Evolutionary conservation across 2,329 filamentous ascomycete genomes (phyloP).

Genomic region (Ilyonectria robusta): DNA sequence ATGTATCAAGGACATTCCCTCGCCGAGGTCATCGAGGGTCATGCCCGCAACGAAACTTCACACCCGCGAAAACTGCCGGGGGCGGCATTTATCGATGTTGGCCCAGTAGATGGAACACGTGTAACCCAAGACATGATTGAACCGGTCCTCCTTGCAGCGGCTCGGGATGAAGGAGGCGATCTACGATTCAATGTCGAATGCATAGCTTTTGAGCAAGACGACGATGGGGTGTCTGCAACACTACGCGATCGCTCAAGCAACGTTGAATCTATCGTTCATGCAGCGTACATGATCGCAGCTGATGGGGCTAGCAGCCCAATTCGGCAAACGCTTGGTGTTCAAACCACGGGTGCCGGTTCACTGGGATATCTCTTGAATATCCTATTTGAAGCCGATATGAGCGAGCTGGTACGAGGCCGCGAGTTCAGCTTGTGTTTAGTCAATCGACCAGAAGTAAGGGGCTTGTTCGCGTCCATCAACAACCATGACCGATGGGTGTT

Average conservation of each 20-base stretch:
- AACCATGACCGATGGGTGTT: slow-evolving; percentile 12
- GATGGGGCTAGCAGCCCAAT: slow-evolving; percentile 4
- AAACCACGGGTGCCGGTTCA: background rate
- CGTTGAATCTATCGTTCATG: background rate
- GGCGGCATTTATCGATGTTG: slow-evolving; percentile 6
- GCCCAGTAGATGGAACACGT: slow-evolving; percentile 8
- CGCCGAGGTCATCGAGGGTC: background rate
- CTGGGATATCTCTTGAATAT: slow-evolving; percentile 14
- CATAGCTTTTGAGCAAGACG: background rate
- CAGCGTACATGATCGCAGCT: slow-evolving; percentile 12
- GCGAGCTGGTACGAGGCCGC: slow-evolving; percentile 8
- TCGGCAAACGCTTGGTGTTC: background rate
- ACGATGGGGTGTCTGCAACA: slow-evolving; percentile 2
- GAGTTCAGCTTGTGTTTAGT: slow-evolving; percentile 10
- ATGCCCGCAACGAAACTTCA: slow-evolving; percentile 2
- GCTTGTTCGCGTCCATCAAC: slow-evolving; percentile 18
- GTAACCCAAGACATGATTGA: slow-evolving; percentile 3
- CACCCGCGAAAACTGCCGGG: background rate
- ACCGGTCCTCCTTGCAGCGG: slow-evolving; percentile 4
- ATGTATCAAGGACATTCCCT: slow-evolving; percentile 14
- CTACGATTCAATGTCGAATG: slow-evolving; percentile 6
- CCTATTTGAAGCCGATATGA: slow-evolving; percentile 9
- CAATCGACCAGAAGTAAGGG: slow-evolving; percentile 1
- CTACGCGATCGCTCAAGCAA: background rate
- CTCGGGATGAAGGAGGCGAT: slow-evolving; percentile 6